Base-by-base conservation (phyloP, 2,329 filamentous ascomycete species). In the Talaromyces sp. region DNA sequence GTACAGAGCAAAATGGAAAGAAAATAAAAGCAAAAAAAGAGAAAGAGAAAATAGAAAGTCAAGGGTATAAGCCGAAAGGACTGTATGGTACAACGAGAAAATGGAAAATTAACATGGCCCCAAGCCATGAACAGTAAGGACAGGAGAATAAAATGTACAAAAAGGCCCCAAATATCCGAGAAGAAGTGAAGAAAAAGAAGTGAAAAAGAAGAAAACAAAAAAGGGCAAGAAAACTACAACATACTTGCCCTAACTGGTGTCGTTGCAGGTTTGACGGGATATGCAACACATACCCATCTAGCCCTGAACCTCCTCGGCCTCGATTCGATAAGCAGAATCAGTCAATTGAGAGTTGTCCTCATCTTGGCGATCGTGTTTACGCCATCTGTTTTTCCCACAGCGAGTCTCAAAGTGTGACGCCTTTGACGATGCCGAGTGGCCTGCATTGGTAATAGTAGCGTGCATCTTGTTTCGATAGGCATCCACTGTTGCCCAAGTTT, bases 381-480 rank as follows among this genome's bases (percentile, higher is more conserved):
- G 82, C 85, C 88, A 92, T 70, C 81, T 83, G 67, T 91, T 85
- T 82, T 96, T 97, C 61, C 94, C 94, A 23, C 89, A 85, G 51
- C 94, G 87, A 3, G 91, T 95, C 78, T 97, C 92, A 71, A 93
- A 96, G 77, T 97, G 92, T 60, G 91, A 88, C 28, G 91, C 90
- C 30, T 90, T 86, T 23, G 84, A 82, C 61, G 85, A 82, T 52
- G 91, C 84, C 64, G 96, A 91, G 71, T 92, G 88, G 69, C 91
- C 90, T 51, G 87, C 85, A 27, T 85, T 87, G 70, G 96, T 85
- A 79, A 96, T 93, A 60, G 89, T 90, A 67, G 85, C 88, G 66
- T 90, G 87, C 75, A 93, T 95, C 82, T 96, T 96, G 74, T 92
- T 94, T 64, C 94, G 89, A 76, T 97, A 97, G 64, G 90, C 92